phyloP scores from a whole-genome alignment of 768 basidiomycete species.

The Suillus alpinus region DNA sequence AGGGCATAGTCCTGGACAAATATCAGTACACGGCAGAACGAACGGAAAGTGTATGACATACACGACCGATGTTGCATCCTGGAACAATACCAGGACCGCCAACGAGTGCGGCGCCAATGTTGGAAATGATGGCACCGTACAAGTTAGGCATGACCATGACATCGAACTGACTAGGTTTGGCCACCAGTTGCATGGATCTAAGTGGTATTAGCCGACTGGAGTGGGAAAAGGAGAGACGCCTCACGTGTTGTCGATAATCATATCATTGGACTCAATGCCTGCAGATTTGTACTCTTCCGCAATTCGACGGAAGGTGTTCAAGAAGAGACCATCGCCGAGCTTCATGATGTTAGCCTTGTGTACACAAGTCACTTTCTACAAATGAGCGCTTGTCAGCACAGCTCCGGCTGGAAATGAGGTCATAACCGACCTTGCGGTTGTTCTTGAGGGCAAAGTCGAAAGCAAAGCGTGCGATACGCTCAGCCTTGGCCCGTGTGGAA shows the following conservation, averaged over 20 bases:
- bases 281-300: constrained; percentile 94
- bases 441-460: constrained; percentile 99
- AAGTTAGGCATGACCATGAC: constrained; percentile 99
- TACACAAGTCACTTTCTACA: constrained; percentile 96
- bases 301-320: constrained; percentile 94
- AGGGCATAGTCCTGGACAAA: constrained; percentile 82
- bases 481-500: constrained; percentile 91
- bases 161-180: constrained; percentile 93
- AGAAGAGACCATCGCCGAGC: constrained; percentile 97
- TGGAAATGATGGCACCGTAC: constrained; percentile 96
- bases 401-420: background rate
- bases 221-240: constrained; percentile 17
- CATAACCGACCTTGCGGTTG: constrained; percentile 76
- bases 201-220: background rate
- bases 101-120: constrained; percentile 97
- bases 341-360: constrained; percentile 99
- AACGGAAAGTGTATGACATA: constrained; percentile 33
- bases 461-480: constrained; percentile 94
- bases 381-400: constrained; percentile 6
- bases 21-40: constrained; percentile 8
- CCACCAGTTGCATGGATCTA: constrained; percentile 98
- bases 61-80: constrained; percentile 95
- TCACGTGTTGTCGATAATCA: constrained; percentile 99
- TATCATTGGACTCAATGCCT: constrained; percentile 92
- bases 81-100: constrained; percentile 98